A percentile compares a stretch with the other conserved stretches of the same genome.
phyloP scores from a whole-genome alignment of 2,329 filamentous ascomycete genomes.

The Aureobasidium zeae region DNA sequence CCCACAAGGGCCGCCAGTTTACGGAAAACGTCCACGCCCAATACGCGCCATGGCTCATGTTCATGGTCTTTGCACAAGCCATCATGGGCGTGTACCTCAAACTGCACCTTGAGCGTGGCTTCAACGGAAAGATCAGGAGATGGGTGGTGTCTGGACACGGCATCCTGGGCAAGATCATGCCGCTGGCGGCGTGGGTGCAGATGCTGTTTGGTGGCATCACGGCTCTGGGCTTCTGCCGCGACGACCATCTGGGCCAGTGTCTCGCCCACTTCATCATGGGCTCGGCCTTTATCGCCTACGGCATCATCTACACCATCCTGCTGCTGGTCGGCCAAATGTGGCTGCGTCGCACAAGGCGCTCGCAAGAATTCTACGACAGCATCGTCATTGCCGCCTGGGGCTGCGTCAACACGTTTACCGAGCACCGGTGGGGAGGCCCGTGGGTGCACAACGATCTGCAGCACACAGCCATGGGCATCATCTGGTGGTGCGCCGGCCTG shows the following conservation, averaged over 20 bases:
- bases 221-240: constrained; percentile 82
- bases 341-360: constrained; percentile 71
- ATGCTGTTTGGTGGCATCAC: constrained; percentile 96
- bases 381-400: constrained; percentile 88
- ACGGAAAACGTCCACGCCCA: constrained; percentile 67
- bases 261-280: constrained; percentile 98
- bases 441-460: constrained; percentile 95
- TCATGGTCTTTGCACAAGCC: constrained; percentile 68
- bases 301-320: constrained; percentile 74
- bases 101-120: constrained; percentile 76
- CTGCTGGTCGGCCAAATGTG: constrained; percentile 82
- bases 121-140: constrained; percentile 68
- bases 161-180: constrained; percentile 77
- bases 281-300: constrained; percentile 89
- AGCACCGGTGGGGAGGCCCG: constrained; percentile 80
- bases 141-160: constrained; percentile 66
- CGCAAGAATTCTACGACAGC: constrained; percentile 95
- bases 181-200: constrained; percentile 79
- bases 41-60: constrained; percentile 73
- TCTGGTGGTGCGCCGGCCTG: constrained; percentile 94
- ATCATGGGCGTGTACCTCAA: constrained; percentile 77
- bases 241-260: constrained; percentile 85
- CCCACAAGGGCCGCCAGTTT: constrained; percentile 84
- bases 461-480: constrained; percentile 97
- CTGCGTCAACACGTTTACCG: constrained; percentile 95